Evolutionary conservation across 2,329 filamentous ascomycete species (phyloP), one percentile per base, ranked within the genome.

Genomic region (Metarhizium humberi): DNA sequence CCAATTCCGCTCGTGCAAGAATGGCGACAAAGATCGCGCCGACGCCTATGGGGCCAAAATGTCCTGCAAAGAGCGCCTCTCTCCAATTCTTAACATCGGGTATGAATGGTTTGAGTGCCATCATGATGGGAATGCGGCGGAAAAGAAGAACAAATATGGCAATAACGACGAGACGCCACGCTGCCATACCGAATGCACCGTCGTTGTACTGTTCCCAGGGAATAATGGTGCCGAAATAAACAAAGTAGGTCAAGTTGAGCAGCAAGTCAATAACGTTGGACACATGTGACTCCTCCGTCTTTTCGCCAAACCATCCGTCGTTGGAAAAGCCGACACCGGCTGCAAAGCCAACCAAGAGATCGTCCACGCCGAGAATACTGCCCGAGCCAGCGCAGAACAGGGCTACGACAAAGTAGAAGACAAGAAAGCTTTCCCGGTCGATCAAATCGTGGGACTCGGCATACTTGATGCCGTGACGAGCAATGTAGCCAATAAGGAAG

Each of bases 251-350:
- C 84, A 99, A 81, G 72, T 99, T 99, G 75, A 99, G 85, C 58
- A 99, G 77, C 69, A 99, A 73, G 77, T 99, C 94, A 66, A 99
- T 99, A 68, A 99, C 94, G 82, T 99, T 97, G 70, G 92, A 97
- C 10, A 99, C 94, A 69, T 97, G 94, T 0, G 94, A 92, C 71
- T 99, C 94, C 68, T 99, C 94, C 0, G 94, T 99, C 78, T 96
- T 96, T 67, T 96, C 89, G 16, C 89, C 88, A 65, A 99, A 99
- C 94, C 94, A 99, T 61, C 94, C 94, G 67, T 99, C 94, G 70
- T 99, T 99, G 63, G 92, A 96, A 76, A 99, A 99, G 54, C 94
- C 94, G n/a, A 99, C 94, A 56, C 94, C 94, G 55, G 89, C 90
- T 14, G 92, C 86, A 66, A 99, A 99, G 43, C 94, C 94, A 43